Evolutionary conservation across 2,329 filamentous ascomycete species (phyloP).

Genomic region (Colletotrichum filicis): DNA sequence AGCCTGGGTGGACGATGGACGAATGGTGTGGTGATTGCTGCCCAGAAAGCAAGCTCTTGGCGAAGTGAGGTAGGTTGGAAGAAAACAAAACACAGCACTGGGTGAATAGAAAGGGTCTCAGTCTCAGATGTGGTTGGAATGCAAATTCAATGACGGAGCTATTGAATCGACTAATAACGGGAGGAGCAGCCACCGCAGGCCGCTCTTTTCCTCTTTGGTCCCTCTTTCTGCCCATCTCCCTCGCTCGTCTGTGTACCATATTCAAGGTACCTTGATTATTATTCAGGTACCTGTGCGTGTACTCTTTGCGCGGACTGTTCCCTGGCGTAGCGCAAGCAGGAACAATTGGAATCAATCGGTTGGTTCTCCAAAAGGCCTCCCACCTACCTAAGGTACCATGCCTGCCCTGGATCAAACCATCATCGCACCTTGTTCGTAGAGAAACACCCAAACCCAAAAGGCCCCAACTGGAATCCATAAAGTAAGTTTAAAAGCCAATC

Average conservation of each 20-base stretch:
- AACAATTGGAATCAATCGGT: not conserved
- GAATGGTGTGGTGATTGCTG: not conserved
- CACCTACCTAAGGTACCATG: not conserved
- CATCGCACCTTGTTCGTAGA: not conserved
- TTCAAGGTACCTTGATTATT: too few species aligned
- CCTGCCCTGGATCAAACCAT: not conserved
- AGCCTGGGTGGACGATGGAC: not conserved
- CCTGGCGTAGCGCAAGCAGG: not conserved
- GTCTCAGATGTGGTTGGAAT: not conserved
- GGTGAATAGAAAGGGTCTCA: not conserved
- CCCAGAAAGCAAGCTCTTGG: not conserved
- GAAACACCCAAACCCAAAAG: not conserved
- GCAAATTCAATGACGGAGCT: constrained; percentile 7
- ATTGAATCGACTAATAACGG: not conserved
- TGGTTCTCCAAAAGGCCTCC: too few species aligned
- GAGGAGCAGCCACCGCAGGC: not conserved
- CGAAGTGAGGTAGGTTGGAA: not conserved
- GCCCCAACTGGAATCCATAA: not conserved
- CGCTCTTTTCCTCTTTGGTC: not conserved
- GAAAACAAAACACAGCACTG: not conserved
- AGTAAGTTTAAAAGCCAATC: constrained; percentile 10
- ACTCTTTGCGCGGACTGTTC: not conserved
- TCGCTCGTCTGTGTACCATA: too few species aligned
- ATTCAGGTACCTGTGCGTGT: not conserved
- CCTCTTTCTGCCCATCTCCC: not conserved